These are phyloP conservation scores for Sungouiozyma ichnusensis DNA, from an alignment of 805 yeast genomes.

Conservation along the genomic window DNA sequence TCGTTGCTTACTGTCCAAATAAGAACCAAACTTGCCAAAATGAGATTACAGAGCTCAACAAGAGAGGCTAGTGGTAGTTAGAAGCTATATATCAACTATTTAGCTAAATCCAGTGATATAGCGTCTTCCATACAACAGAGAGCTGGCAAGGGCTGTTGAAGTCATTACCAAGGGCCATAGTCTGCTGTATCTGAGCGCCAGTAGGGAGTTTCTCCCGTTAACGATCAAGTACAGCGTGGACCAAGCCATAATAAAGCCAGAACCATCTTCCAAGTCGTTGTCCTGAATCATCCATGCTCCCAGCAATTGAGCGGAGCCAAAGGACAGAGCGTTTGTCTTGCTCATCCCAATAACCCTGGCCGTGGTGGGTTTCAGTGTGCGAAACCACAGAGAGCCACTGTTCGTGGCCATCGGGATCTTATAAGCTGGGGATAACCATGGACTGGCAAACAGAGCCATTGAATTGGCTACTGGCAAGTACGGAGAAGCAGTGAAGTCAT, in stretches of 20 bases:
- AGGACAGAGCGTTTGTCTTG: constrained; percentile 35
- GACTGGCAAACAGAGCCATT: constrained; percentile 30
- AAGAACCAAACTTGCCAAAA: too few relatives aligned
- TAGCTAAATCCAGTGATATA: constrained; percentile 39
- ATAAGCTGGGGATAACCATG: constrained; percentile 28
- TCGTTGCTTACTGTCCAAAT: too few relatives aligned
- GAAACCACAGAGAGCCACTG: background rate
- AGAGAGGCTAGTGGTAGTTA: background rate
- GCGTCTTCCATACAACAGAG: constrained; percentile 57
- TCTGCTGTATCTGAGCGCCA: constrained; percentile 44
- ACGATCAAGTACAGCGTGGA: constrained; percentile 60
- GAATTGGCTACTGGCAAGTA: constrained; percentile 37
- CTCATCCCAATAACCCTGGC: constrained; percentile 26
- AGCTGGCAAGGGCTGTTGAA: constrained; percentile 49
- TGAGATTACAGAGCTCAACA: background rate
- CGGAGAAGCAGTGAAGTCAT: constrained; percentile 34
- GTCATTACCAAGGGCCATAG: constrained; percentile 53
- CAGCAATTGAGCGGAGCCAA: constrained; percentile 51
- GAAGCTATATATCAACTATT: background rate
- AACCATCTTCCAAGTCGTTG: constrained; percentile 65
- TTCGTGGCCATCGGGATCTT: background rate
- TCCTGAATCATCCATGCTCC: constrained; percentile 72
- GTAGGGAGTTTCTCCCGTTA: constrained; percentile 51
- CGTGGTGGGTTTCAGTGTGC: background rate
- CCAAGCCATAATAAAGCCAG: constrained; percentile 80